phyloP scores from a whole-genome alignment of 441 rosid species.

The Gossypium davidsonii region DNA sequence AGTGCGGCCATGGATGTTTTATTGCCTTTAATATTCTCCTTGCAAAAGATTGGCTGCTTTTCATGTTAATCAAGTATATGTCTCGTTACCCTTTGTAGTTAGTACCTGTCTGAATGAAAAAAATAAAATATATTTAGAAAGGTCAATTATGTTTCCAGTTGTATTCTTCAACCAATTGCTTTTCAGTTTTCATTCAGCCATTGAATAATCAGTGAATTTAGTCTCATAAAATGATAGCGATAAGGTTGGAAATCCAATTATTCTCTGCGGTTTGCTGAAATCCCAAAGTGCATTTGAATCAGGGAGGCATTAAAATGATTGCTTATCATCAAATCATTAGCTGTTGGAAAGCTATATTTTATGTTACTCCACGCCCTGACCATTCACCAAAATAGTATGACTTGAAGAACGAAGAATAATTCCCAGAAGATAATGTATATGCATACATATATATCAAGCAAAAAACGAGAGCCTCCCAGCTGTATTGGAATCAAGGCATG shows the following conservation, averaged over 20 bases:
- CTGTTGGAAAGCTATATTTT: not conserved
- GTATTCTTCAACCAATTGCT: not conserved
- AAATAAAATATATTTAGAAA: not conserved
- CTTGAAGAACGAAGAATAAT: not conserved
- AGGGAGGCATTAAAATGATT: not conserved
- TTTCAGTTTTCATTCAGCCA: not conserved
- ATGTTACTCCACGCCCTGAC: not conserved
- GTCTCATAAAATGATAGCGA: not conserved
- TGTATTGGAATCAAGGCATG: constrained; percentile 2
- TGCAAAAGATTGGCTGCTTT: not conserved
- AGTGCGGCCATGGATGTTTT: not conserved
- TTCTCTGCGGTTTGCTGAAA: not conserved
- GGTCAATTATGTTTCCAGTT: not conserved
- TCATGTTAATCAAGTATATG: not conserved
- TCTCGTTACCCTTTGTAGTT: not conserved
- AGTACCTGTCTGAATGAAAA: not conserved
- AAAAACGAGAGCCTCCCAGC: not conserved
- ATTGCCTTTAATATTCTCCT: not conserved
- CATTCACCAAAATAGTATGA: constrained; percentile 2
- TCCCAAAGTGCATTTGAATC: not conserved
- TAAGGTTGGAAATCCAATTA: not conserved
- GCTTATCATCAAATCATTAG: not conserved
- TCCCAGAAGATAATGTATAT: not conserved
- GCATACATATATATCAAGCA: not conserved
- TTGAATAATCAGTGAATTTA: not conserved